These are phyloP conservation scores for Solanum etuberosum DNA, from an alignment of 257 asterid genomes.

Conservation along the genomic window DNA sequence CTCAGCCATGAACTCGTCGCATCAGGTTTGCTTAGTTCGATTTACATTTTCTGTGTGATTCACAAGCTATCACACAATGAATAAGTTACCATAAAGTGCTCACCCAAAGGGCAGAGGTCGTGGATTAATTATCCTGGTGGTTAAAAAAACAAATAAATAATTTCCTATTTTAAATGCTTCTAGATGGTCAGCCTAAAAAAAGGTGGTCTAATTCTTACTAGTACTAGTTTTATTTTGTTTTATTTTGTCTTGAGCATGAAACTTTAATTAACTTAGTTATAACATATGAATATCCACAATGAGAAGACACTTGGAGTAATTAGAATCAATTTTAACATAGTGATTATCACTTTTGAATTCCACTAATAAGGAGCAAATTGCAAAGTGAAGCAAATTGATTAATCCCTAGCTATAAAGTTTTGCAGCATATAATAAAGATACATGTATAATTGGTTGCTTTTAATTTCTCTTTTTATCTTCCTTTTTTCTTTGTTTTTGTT, in stretches of 20 bases:
- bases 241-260: background rate
- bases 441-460: background rate
- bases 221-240: background rate
- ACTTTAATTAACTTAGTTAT: background rate
- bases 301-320: background rate
- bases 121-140: too few relatives aligned
- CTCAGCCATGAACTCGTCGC: fast-evolving
- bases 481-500: background rate
- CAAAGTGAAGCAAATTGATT: background rate
- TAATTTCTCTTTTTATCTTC: background rate
- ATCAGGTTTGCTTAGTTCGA: too few relatives aligned
- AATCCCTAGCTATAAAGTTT: background rate
- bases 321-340: background rate
- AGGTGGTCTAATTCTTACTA: background rate
- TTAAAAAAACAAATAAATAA: too few relatives aligned
- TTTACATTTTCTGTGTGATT: too few relatives aligned
- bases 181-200: background rate
- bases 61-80: too few relatives aligned
- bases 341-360: background rate
- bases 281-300: background rate
- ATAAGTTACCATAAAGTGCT: too few relatives aligned
- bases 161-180: background rate
- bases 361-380: background rate
- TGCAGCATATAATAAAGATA: background rate
- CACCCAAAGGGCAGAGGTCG: too few relatives aligned